A percentile compares a stretch with the other conserved stretches of the same genome.
Evolutionary conservation across 352 stramenopile genomes (phyloP).

Genomic region (Lagenidium giganteum): DNA sequence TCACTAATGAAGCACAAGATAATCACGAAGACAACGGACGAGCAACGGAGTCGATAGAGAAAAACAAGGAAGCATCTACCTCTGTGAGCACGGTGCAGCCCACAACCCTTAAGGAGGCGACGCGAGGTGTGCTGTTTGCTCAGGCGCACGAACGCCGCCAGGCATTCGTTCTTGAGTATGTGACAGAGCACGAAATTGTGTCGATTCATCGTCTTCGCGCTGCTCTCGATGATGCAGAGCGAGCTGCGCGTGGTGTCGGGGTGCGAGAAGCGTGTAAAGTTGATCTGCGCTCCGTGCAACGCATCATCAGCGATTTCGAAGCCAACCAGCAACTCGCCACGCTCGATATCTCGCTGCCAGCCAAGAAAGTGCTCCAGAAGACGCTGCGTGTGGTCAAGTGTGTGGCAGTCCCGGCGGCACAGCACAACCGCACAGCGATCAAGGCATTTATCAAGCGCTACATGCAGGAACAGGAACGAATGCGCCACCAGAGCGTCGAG

Average conservation of each 20-base stretch:
- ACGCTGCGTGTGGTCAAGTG: constrained; percentile 57
- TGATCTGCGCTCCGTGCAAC: constrained; percentile 61
- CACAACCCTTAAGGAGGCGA: constrained; percentile 52
- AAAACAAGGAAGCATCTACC: background rate
- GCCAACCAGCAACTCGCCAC: constrained; percentile 35
- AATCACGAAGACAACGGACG: background rate
- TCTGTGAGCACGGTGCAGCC: constrained; percentile 23
- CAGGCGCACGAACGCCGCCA: constrained; percentile 48
- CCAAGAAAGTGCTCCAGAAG: constrained; percentile 66
- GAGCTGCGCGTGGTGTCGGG: constrained; percentile 16
- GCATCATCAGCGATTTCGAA: constrained; percentile 62
- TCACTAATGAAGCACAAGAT: background rate
- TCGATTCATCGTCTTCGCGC: constrained; percentile 62
- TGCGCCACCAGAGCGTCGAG: constrained; percentile 48
- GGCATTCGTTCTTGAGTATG: constrained; percentile 51
- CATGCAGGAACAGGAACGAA: constrained; percentile 57
- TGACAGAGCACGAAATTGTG: constrained; percentile 57
- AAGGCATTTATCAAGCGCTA: constrained; percentile 56
- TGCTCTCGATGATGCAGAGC: constrained; percentile 46
- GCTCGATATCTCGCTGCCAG: constrained; percentile 64
- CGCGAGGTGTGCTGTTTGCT: constrained; percentile 37
- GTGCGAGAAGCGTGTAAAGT: constrained; percentile 31
- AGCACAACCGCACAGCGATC: constrained; percentile 44
- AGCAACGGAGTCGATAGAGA: too few relatives aligned
- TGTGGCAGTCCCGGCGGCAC: constrained; percentile 45